Conservation (phyloP, 495 filamentous ascomycete species). For the Podospora australis region DNA sequence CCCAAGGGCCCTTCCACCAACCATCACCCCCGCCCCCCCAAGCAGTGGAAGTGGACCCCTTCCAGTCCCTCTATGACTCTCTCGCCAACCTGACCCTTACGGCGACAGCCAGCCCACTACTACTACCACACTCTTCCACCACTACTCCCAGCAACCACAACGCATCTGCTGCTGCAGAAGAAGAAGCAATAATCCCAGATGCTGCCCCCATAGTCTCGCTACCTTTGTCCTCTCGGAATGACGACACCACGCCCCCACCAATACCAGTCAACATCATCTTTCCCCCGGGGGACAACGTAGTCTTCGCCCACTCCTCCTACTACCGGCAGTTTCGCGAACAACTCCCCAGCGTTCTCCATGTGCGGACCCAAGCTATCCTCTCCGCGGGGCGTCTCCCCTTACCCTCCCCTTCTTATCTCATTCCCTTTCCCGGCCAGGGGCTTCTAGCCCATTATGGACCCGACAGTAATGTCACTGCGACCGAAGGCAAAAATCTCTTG, state of each 20-base stretch:
- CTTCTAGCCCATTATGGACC: slow-evolving; percentile 15
- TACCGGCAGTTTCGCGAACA: slow-evolving; percentile 7
- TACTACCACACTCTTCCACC: not conserved
- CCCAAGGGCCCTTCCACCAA: not conserved
- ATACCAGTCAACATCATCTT: slow-evolving; percentile 12
- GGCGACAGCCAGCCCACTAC: not conserved
- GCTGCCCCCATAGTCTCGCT: no score
- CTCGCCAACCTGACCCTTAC: slow-evolving; percentile 11
- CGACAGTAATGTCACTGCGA: not conserved
- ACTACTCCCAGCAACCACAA: not conserved
- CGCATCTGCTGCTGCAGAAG: not conserved
- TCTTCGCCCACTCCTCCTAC: slow-evolving; percentile 22
- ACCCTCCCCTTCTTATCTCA: not conserved
- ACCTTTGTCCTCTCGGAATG: no score
- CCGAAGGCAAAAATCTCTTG: slow-evolving; percentile 13
- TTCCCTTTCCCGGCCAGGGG: slow-evolving; percentile 4
- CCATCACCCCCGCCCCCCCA: not conserved
- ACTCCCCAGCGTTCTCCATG: slow-evolving; percentile 10
- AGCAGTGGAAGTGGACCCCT: slow-evolving; percentile 8
- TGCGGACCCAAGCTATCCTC: slow-evolving; percentile 5
- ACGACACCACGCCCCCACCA: not conserved
- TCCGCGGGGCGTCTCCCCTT: not conserved
- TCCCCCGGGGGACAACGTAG: slow-evolving; percentile 18
- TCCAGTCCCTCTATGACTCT: slow-evolving; percentile 14
- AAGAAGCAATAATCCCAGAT: no score